Conservation (phyloP, 1,139 yeast genomes). For the Casaregolazyma suthepensis region DNA sequence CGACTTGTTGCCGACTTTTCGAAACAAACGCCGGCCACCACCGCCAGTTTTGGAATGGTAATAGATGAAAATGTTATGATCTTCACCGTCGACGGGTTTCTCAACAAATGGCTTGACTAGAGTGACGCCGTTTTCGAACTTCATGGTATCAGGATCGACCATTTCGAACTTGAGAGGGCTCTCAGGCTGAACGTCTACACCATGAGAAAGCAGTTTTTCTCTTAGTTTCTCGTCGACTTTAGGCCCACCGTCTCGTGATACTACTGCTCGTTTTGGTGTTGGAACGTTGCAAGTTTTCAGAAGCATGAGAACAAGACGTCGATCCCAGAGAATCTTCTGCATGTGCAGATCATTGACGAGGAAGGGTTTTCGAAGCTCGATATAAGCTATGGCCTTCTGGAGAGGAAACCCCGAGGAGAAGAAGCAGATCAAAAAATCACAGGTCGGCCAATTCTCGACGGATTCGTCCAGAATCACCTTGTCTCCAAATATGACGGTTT, state of each 20-base stretch:
- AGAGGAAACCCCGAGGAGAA: constrained; percentile 95
- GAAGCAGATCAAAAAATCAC: constrained; percentile 89
- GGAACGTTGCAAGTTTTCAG: constrained; percentile 79
- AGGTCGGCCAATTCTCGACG: constrained; percentile 97
- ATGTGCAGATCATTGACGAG: constrained; percentile 81
- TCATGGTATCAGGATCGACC: constrained; percentile 75
- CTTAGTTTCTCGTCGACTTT: constrained; percentile 61
- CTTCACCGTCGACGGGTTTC: constrained; percentile 98
- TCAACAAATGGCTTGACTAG: constrained; percentile 92
- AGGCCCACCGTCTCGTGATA: constrained; percentile 97
- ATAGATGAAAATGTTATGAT: constrained; percentile 92
- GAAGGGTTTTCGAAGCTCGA: constrained; percentile 82
- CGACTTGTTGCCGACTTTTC: constrained; percentile 95
- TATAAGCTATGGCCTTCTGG: constrained; percentile 91
- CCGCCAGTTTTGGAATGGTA: constrained; percentile 89
- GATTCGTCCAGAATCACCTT: constrained; percentile 89
- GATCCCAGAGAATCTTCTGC: constrained; percentile 95
- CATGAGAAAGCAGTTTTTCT: constrained; percentile 51
- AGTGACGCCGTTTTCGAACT: constrained; percentile 58
- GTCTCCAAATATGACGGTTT: constrained; percentile 94
- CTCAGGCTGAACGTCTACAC: constrained; percentile 52
- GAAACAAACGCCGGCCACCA: constrained; percentile 89
- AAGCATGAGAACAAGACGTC: constrained; percentile 80
- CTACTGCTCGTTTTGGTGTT: constrained; percentile 81
- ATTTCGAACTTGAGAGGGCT: constrained; percentile 66